These are phyloP conservation scores for Parascedosporium putredinis DNA, from an alignment of 2,329 filamentous ascomycete genomes.

Conservation along the genomic window DNA sequence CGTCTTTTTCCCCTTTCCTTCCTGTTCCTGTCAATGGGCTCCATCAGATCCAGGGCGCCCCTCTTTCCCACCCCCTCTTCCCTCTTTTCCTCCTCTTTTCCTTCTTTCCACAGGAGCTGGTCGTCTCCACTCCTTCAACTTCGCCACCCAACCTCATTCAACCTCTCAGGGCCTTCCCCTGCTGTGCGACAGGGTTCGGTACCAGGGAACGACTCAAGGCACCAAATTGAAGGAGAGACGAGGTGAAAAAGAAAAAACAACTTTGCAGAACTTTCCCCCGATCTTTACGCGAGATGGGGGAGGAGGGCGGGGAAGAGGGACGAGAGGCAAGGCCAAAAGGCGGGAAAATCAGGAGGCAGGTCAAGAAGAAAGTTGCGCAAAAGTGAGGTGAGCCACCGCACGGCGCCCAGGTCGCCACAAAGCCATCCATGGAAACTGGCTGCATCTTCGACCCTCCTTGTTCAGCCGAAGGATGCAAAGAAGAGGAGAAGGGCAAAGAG, in stretches of 20 bases:
- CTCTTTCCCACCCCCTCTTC: no score
- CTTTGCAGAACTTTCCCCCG: background rate
- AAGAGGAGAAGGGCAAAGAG: background rate
- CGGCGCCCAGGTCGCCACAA: no score
- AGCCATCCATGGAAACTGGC: no score
- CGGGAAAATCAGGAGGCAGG: no score
- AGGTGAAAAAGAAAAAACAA: background rate
- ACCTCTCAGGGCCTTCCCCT: slow-evolving; percentile 1
- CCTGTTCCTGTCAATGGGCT: background rate
- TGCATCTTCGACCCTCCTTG: no score
- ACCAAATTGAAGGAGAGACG: background rate
- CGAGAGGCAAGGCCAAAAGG: no score
- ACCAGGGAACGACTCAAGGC: background rate
- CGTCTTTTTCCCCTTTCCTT: background rate
- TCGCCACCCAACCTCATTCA: background rate
- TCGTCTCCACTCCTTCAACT: background rate
- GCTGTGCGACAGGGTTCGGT: slow-evolving; percentile 1
- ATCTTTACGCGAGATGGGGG: background rate
- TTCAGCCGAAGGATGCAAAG: no score
- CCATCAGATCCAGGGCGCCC: no score
- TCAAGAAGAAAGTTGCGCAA: no score
- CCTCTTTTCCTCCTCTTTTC: background rate
- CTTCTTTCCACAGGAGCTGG: background rate
- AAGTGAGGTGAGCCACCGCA: no score
- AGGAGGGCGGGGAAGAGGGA: background rate